phyloP scores from a whole-genome alignment of 495 filamentous ascomycete species.

The Penicillium herquei region DNA sequence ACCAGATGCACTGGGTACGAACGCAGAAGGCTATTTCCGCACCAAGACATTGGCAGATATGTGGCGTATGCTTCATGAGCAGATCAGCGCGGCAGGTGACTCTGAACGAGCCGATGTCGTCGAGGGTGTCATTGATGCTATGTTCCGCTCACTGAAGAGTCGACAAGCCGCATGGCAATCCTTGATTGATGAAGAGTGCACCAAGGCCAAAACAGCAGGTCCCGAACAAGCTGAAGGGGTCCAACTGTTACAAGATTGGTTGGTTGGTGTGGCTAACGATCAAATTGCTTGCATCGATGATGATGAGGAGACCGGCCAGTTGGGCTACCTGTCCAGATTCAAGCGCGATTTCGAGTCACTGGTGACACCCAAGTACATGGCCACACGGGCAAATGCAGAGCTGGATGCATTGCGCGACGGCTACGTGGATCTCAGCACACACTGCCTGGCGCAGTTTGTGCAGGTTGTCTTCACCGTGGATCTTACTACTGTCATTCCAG shows the following conservation, averaged over 20 bases:
- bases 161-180: slow-evolving; percentile 83
- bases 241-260: slow-evolving; percentile 83
- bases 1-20: slow-evolving; percentile 76
- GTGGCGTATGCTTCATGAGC: slow-evolving; percentile 96
- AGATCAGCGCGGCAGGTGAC: slow-evolving; percentile 75
- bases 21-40: slow-evolving; percentile 82
- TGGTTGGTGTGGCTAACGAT: slow-evolving; percentile 96
- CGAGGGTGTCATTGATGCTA: slow-evolving; percentile 90
- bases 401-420: slow-evolving; percentile 75
- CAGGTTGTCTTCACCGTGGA: slow-evolving; percentile 82
- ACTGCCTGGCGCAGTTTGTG: slow-evolving; percentile 83
- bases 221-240: slow-evolving; percentile 71
- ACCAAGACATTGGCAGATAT: slow-evolving; percentile 87
- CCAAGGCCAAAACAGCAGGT: slow-evolving; percentile 60
- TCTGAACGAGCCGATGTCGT: slow-evolving; percentile 82
- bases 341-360: slow-evolving; percentile 71
- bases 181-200: slow-evolving; percentile 82
- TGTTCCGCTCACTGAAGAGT: slow-evolving; percentile 78
- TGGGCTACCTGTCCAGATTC: slow-evolving; percentile 80
- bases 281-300: slow-evolving; percentile 98
- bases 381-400: slow-evolving; percentile 64
- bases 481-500: slow-evolving; percentile 73
- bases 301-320: slow-evolving; percentile 60
- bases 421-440: slow-evolving; percentile 89
- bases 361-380: slow-evolving; percentile 78